Evolutionary conservation across 202 grass and related monocot species (phyloP), one percentile per base, ranked within the genome.

Genomic region (Setaria viridis): DNA sequence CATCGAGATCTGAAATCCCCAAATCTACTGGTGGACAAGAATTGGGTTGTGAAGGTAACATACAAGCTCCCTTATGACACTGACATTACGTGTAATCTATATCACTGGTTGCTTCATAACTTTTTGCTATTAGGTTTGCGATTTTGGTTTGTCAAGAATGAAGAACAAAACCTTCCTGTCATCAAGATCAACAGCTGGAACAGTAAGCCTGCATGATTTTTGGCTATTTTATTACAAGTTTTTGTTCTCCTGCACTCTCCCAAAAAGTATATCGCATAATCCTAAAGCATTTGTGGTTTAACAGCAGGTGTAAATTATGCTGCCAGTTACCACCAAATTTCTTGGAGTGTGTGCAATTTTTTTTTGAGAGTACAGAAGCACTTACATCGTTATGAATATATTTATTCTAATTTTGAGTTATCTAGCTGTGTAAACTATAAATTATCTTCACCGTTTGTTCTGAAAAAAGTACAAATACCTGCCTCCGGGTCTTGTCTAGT

Each of bases 11-110:
- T 99, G 29, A 99, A 99, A 88, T 99, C 97, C 47, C 97, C 97
- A 87, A 99, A 99, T 65, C 87, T 99, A 83, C 88, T 99, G 65
- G 97, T 99, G 68, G 94, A 99, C 86, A 99, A 94, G 77, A 99
- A 99, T 71, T 99, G 97, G 97, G 94, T 99, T 82, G 97, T 99
- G 62, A 99, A 99, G 97, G 97, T 99, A 94, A 91, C 15, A 35
- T 67, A 51, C 47, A 56, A 25, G 42, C 85, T 87, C 25, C 65
- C 85, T 41, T 33, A 75, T 82, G 77, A 42, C 42, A 85, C 59
- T 85, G 65, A 16, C 39, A 80, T 78, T 79, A 43, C 67, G 41
- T 80, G 42, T n/a, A 5, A 50, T 80, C 33, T 78, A 58, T 86
- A 68, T 67, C 56, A 81, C 85, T 72, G 74, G 46, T 86, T 76